Base-by-base conservation (phyloP, 2,329 filamentous ascomycete species). In the Raffaelea albimanens region DNA sequence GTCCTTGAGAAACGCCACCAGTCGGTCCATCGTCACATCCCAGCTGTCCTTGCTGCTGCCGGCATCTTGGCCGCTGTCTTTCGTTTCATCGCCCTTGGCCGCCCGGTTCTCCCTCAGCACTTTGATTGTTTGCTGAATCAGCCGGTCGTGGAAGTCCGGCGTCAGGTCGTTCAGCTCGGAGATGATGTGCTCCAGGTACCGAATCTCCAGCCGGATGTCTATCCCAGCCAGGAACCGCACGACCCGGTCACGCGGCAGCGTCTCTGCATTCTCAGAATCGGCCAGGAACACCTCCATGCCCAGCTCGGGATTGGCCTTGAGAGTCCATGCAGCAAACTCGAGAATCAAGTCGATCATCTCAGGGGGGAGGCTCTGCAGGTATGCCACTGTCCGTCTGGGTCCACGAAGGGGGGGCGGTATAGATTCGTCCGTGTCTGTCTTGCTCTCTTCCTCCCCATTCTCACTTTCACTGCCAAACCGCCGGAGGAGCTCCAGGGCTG, bases 191-290 rank as follows among this genome's bases (percentile, higher is more conserved):
- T 96, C 90, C 4, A 97, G 70, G 62, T 98, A 98, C 51, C 71
- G 76, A 22, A 87, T 76, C 52, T 93, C 88, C 11, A 97, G 75
- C 40, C 73, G 72, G 10, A 71, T 59, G 57, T 94, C 82, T 31
- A 95, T 80, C 0, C 69, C 67, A 39, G 80, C 74, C 4, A 98
- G 68, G 58, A 91, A 97, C 2, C 74, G 69, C 2, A 91, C 71
- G 0, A 98, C 86, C 45, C 70, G 76, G 25, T 86, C 77, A 39
- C 91, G 76, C 2, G 91, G 89, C 11, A 98, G 66, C 0, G 82
- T 88, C 68, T 97, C 93, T 1, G 93, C 90, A 58, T 97, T 97
- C 61, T 95, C 88, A 1, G 88, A 93, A 61, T 98, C 93, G 1
- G 87, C 87, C 0, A 93, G 68, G 64, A 98, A 98, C 0, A 98